phyloP scores from a whole-genome alignment of 1,284 basidiomycete genomes.

The Apiotrichum siamense region DNA sequence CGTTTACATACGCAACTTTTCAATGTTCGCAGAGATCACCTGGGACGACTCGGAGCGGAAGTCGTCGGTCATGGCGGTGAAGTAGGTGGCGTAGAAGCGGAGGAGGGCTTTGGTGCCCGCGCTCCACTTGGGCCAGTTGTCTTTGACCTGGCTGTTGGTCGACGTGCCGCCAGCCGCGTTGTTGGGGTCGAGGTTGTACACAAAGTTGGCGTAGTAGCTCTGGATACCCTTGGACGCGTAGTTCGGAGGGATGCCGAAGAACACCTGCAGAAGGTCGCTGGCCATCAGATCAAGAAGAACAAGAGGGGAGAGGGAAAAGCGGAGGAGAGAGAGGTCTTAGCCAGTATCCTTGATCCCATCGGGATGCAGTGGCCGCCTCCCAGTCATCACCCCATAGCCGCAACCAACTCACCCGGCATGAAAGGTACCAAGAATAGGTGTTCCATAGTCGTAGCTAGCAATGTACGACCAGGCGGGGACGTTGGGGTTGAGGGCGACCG shows the following conservation, averaged over 20 bases:
- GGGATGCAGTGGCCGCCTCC: no score
- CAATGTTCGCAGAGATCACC: neutral
- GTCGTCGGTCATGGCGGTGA: conserved; percentile 4
- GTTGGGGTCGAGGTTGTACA: conserved; percentile 21
- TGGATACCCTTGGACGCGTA: conserved; percentile 13
- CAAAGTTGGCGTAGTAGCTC: conserved; percentile 18
- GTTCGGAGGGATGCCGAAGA: conserved; percentile 16
- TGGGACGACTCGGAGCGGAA: conserved; percentile 4
- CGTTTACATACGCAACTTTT: neutral
- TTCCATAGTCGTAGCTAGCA: conserved; percentile 13
- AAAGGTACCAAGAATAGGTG: conserved; percentile 16
- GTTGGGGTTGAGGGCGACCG: conserved; percentile 3
- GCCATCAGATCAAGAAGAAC: no score
- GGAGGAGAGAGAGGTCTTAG: no score
- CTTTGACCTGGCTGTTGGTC: conserved; percentile 1
- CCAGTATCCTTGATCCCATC: no score
- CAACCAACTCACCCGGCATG: no score
- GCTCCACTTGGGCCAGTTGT: conserved; percentile 12
- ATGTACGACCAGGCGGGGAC: conserved; percentile 19
- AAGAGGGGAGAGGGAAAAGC: no score
- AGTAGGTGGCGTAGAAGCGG: conserved; percentile 7
- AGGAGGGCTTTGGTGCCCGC: neutral
- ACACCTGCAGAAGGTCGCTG: conserved; percentile 15
- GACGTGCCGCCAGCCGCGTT: conserved; percentile 9
- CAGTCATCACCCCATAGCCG: no score